Conservation (phyloP, 225 moss, liverwort and hornwort genomes). For the Bryoerythrophyllum caledonicum region DNA sequence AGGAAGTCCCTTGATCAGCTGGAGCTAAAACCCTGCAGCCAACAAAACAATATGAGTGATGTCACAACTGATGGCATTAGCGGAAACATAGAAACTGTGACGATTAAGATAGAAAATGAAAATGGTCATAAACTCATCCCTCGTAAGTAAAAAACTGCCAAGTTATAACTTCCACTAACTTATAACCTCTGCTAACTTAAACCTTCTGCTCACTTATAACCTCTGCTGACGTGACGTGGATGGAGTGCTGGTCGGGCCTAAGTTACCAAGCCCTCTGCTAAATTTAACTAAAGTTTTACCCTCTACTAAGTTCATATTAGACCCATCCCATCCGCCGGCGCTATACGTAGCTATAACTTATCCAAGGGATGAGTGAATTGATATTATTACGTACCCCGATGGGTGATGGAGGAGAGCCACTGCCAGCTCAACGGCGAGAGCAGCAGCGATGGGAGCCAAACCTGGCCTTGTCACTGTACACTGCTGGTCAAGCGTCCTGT, state of each 20-base stretch:
- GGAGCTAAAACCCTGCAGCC: slow-evolving; percentile 76
- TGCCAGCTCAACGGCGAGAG: slow-evolving; percentile 91
- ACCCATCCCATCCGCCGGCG: no score
- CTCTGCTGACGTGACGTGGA: no score
- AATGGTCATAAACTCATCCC: not conserved
- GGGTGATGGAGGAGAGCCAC: slow-evolving; percentile 96
- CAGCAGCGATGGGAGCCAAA: slow-evolving; percentile 90
- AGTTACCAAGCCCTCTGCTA: no score
- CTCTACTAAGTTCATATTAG: no score
- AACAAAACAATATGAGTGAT: slow-evolving; percentile 21
- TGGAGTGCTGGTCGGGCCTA: no score
- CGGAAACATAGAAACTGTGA: not conserved
- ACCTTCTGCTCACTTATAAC: no score
- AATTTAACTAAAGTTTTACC: no score
- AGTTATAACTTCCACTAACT: no score
- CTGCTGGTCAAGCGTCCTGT: slow-evolving; percentile 97
- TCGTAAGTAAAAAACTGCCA: no score
- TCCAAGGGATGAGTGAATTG: not conserved
- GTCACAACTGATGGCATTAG: not conserved
- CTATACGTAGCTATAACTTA: no score
- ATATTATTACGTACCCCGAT: slow-evolving; percentile 53
- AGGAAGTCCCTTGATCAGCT: slow-evolving; percentile 60
- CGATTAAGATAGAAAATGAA: not conserved
- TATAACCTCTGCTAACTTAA: no score
- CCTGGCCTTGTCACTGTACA: slow-evolving; percentile 99